phyloP scores from a whole-genome alignment of 257 asterid genomes.

The Fraxinus quadrangulata region DNA sequence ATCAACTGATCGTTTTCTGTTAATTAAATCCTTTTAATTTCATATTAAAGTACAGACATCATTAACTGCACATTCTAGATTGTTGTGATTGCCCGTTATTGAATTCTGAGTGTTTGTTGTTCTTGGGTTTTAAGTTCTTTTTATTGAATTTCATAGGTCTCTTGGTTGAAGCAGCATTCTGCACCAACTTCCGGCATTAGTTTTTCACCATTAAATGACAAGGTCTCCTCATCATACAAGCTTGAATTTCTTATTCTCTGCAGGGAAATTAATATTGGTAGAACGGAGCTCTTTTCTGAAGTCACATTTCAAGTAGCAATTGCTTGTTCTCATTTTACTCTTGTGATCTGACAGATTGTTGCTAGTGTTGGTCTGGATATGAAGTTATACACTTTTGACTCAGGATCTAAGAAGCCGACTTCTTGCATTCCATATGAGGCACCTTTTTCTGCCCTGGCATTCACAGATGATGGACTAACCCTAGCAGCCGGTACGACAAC shows the following conservation, averaged over 20 bases:
- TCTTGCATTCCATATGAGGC: conserved; percentile 88
- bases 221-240: conserved; percentile 51
- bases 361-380: conserved; percentile 97
- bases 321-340: conserved; percentile 2
- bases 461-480: conserved; percentile 88
- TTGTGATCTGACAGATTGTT: conserved; percentile 61
- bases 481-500: conserved; percentile 95
- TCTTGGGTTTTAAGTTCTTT: conserved; percentile 1
- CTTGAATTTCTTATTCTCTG: conserved; percentile 9
- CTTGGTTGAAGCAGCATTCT: conserved; percentile 98
- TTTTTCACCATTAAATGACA: conserved; percentile 95
- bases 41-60: conserved; percentile 14
- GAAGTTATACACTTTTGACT: conserved; percentile 87
- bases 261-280: conserved; percentile 13
- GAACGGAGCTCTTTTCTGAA: conserved; percentile 21
- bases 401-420: conserved; percentile 79
- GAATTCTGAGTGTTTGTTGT: conserved; percentile 7
- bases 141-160: conserved; percentile 55
- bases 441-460: conserved; percentile 90
- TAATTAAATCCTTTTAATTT: neutral
- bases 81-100: conserved; percentile 3
- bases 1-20: neutral
- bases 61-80: conserved; percentile 12
- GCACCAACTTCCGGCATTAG: conserved; percentile 94
- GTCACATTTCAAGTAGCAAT: conserved; percentile 17